phyloP scores from a whole-genome alignment of 129 eudicot genomes.

The Lactuca sativa region DNA sequence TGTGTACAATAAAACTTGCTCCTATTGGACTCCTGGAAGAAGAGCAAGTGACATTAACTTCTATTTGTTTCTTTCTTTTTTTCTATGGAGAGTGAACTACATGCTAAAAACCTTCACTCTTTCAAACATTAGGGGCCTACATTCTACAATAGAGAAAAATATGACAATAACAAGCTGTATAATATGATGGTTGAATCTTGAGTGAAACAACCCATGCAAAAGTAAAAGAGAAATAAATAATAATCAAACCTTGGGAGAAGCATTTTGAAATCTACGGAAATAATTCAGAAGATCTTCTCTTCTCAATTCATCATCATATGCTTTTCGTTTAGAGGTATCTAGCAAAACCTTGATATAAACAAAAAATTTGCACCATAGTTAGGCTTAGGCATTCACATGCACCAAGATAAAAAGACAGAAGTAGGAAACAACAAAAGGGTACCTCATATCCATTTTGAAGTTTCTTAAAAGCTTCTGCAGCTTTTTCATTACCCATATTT shows the following conservation, averaged over 20 bases:
- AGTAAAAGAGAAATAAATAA: not conserved
- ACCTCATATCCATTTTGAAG: constrained; percentile 99
- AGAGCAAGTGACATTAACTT: too few species aligned
- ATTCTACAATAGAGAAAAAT: not conserved
- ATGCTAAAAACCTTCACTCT: too few species aligned
- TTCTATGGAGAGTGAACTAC: too few species aligned
- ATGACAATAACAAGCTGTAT: constrained; percentile 17
- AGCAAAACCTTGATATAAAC: constrained; percentile 54
- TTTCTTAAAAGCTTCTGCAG: constrained; percentile 97
- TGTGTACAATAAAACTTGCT: too few species aligned
- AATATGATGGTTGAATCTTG: not conserved
- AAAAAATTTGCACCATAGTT: constrained; percentile 1
- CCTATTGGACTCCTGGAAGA: too few species aligned
- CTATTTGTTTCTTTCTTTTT: too few species aligned
- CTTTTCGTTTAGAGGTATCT: constrained; percentile 75
- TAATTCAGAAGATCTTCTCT: constrained; percentile 89
- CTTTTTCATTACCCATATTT: constrained; percentile 98
- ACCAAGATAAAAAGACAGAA: constrained; percentile 1
- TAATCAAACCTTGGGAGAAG: constrained; percentile 66
- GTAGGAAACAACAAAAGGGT: constrained; percentile 5
- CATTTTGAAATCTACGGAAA: constrained; percentile 69
- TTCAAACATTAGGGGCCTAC: too few species aligned
- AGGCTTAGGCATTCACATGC: constrained; percentile 6
- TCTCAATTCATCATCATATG: constrained; percentile 88
- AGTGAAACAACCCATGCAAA: too few species aligned